These are phyloP conservation scores for Epichloe scottii DNA, from an alignment of 2,329 filamentous ascomycete species.

Conservation along the genomic window DNA sequence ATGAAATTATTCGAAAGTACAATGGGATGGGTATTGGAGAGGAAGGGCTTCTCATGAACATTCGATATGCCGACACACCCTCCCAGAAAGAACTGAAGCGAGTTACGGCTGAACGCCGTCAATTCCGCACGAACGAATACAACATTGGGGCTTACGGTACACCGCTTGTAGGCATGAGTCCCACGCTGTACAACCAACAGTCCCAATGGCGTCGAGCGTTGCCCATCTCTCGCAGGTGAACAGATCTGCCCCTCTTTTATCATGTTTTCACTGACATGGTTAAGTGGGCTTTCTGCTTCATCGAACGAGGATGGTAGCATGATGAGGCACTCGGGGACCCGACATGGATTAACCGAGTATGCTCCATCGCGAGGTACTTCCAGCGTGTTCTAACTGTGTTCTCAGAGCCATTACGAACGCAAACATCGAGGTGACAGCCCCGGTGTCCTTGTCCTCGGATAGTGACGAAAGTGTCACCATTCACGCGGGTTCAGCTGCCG, in stretches of 20 bases:
- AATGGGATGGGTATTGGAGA: conserved; percentile 67
- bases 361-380: conserved; percentile 14
- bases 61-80: conserved; percentile 93
- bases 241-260: conserved; percentile 3
- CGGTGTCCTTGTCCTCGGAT: conserved; percentile 31
- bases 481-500: conserved; percentile 35
- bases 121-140: conserved; percentile 94
- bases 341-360: conserved; percentile 25
- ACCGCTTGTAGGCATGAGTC: conserved; percentile 42
- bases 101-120: conserved; percentile 85
- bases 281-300: conserved; percentile 16
- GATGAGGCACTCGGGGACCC: conserved; percentile 19
- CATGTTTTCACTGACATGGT: conserved; percentile 3
- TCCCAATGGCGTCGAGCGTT: conserved; percentile 24
- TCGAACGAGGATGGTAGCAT: conserved; percentile 17
- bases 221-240: conserved; percentile 19
- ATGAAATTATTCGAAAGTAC: conserved; percentile 76
- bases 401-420: conserved; percentile 26
- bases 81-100: conserved; percentile 95
- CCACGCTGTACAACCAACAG: conserved; percentile 24
- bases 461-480: conserved; percentile 43
- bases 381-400: conserved; percentile 21
- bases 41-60: conserved; percentile 75
- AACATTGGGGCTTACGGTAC: conserved; percentile 61
- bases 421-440: conserved; percentile 26